Percentiles rank a stretch among this genome's conserved stretches.
phyloP scores from a whole-genome alignment of 331 rosid species.

The Dryas integrifolia region DNA sequence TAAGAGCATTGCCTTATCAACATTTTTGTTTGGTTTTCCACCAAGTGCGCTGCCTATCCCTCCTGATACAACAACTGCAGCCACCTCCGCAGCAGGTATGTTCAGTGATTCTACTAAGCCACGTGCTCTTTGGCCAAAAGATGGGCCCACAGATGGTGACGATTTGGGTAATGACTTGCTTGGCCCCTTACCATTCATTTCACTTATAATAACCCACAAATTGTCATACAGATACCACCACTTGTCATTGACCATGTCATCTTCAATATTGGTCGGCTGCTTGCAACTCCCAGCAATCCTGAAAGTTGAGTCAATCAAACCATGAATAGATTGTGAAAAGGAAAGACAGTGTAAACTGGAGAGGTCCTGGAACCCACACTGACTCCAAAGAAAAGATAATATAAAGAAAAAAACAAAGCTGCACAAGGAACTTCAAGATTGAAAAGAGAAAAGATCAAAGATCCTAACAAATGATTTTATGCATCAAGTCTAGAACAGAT shows the following conservation, averaged over 20 bases:
- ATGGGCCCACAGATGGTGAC: conserved; percentile 62
- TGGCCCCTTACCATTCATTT: conserved; percentile 77
- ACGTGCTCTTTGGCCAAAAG: conserved; percentile 96
- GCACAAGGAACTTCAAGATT: neutral
- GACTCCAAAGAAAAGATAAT: neutral
- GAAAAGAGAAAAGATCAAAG: neutral
- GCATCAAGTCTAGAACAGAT: too few relatives aligned
- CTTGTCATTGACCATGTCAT: conserved; percentile 55
- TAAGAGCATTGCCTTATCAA: conserved; percentile 93
- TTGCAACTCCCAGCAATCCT: conserved; percentile 48
- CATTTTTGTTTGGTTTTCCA: conserved; percentile 74
- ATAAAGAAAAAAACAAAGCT: neutral
- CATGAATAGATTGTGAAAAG: conserved; percentile 15
- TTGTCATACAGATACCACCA: conserved; percentile 90
- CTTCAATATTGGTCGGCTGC: conserved; percentile 44
- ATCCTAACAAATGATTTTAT: neutral
- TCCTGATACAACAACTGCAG: conserved; percentile 98
- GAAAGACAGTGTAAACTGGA: neutral
- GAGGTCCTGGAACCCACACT: neutral
- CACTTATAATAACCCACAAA: conserved; percentile 74
- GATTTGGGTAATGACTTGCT: conserved; percentile 61
- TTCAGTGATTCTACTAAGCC: conserved; percentile 94
- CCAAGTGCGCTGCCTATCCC: conserved; percentile 87
- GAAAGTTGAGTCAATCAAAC: conserved; percentile 26
- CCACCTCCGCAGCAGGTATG: conserved; percentile 99